Base-by-base conservation (phyloP, 805 yeast species). In the Torulaspora gathmanii region DNA sequence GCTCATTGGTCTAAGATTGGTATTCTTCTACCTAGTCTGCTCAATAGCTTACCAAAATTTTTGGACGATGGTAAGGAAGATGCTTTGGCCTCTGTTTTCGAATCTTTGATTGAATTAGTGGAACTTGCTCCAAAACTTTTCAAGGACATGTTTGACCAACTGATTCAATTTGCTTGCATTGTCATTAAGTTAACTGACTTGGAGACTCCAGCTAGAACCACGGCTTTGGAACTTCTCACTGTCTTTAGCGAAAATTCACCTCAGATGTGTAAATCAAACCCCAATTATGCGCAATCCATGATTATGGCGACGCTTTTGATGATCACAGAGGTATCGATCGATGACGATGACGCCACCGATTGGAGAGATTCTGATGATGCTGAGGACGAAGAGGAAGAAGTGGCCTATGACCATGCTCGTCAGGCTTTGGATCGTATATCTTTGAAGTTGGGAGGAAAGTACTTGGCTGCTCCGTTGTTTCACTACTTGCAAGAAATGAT, bases 101-200 rank as follows among this genome's bases (percentile, higher is more conserved):
- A 89, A 65, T 77, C 89, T 6, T 72, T 93, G 54, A 88, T 90
- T 44, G 98, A 93, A 56, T 75, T 93, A 48, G 96, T 90, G 8
- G 91, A 84, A 51, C 70, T 90, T 48, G 98, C 97, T 7, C 98
- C 99, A 43, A 91, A 90, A 61, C 79, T 93, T 80, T 93, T 93
- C 72, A 79, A 77, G 60, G 88, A 88, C 34, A 86, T 91, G 87
- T 91, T 93, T 64, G 82, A 83, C 40, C 83, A 87, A n/a, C 80
- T 93, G 35, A 79, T 89, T 40, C 85, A 86, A 51, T 93, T 93
- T 58, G 81, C 93, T 57, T 76, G 88, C n/a, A 78, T 80, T 12
- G 91, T 93, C 26, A 78, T 88, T 41, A 87, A 86, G 58, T 83
- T 88, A 67, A 78, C 75, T 57, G 95, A 86, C 16, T 69, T 89